Evolutionary conservation across 768 basidiomycete species (phyloP).

Genomic region (Hericium alpestre): DNA sequence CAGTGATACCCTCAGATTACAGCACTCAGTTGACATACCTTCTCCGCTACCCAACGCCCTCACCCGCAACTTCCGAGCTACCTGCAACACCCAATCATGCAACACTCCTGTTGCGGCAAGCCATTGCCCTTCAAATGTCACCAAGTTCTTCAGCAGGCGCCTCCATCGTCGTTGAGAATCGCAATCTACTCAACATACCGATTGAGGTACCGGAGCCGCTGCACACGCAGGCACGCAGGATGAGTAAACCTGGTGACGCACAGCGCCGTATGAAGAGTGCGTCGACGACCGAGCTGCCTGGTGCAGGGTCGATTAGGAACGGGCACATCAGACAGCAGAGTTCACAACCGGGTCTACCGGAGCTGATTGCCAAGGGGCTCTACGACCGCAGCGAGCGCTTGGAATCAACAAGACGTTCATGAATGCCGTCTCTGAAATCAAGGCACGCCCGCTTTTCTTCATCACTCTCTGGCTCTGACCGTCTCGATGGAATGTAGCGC

Average conservation of each 20-base stretch:
- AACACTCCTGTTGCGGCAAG: slow-evolving; percentile 72
- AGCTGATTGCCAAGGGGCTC: slow-evolving; percentile 61
- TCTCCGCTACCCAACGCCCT: slow-evolving; percentile 71
- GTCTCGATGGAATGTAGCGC: slow-evolving; percentile 33
- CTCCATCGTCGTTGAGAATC: slow-evolving; percentile 75
- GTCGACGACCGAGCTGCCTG: slow-evolving; percentile 7
- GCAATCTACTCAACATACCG: slow-evolving; percentile 63
- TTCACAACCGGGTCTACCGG: slow-evolving; percentile 48
- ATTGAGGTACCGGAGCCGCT: slow-evolving; percentile 48
- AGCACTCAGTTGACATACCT: slow-evolving; percentile 74
- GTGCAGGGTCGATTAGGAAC: slow-evolving; percentile 4
- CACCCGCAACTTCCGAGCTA: slow-evolving; percentile 23
- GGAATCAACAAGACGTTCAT: slow-evolving; percentile 79
- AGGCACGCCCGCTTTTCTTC: slow-evolving; percentile 31
- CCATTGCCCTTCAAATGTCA: slow-evolving; percentile 64
- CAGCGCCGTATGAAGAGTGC: slow-evolving; percentile 20
- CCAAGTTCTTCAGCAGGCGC: slow-evolving; percentile 67
- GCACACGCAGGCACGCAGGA: slow-evolving; percentile 27
- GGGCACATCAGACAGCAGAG: slow-evolving; percentile 15
- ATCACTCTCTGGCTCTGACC: slow-evolving; percentile 7
- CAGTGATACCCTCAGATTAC: slow-evolving; percentile 84
- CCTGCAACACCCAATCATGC: slow-evolving; percentile 41
- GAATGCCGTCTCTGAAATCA: slow-evolving; percentile 70
- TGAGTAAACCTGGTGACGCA: slow-evolving; percentile 21
- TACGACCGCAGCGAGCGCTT: slow-evolving; percentile 68